These are phyloP conservation scores for Acanthamoeba castellanii DNA, from an alignment of 208 protist genomes.

Conservation along the genomic window DNA sequence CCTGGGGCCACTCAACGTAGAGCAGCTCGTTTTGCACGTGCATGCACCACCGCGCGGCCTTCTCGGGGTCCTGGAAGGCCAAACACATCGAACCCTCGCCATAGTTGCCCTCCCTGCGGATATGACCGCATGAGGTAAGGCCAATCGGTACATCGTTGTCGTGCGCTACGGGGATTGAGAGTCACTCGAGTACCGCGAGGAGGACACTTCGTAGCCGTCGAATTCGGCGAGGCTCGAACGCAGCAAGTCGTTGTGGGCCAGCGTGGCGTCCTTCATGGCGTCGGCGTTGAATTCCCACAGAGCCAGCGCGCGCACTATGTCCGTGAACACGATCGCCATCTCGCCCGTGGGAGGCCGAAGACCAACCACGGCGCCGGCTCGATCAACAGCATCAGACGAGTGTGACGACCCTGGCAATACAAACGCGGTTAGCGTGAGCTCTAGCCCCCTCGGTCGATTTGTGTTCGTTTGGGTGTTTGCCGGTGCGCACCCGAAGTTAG, in stretches of 20 bases:
- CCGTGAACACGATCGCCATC: constrained; percentile 64
- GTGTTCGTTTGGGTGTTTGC: too few species aligned
- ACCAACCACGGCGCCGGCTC: too few species aligned
- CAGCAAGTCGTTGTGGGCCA: constrained; percentile 36
- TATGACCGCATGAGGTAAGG: too few species aligned
- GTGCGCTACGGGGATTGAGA: too few species aligned
- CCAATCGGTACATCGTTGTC: too few species aligned
- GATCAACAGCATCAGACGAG: too few species aligned
- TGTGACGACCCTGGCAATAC: too few species aligned
- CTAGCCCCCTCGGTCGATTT: too few species aligned
- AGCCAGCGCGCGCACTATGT: constrained; percentile 12
- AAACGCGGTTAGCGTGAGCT: too few species aligned
- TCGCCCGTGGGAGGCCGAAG: not conserved
- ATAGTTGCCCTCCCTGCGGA: constrained; percentile 14
- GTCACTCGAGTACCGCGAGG: too few species aligned
- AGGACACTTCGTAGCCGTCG: constrained; percentile 6
- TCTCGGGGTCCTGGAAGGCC: constrained; percentile 9
- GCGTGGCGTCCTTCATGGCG: constrained; percentile 71
- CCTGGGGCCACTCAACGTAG: not conserved
- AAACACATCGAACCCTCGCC: constrained; percentile 52
- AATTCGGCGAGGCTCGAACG: not conserved
- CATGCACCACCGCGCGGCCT: constrained; percentile 38
- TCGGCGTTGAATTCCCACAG: constrained; percentile 59
- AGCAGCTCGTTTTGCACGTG: constrained; percentile 60
- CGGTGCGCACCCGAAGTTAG: too few species aligned